phyloP scores from a whole-genome alignment of 139 green algal species.

The Closterium sp. region DNA sequence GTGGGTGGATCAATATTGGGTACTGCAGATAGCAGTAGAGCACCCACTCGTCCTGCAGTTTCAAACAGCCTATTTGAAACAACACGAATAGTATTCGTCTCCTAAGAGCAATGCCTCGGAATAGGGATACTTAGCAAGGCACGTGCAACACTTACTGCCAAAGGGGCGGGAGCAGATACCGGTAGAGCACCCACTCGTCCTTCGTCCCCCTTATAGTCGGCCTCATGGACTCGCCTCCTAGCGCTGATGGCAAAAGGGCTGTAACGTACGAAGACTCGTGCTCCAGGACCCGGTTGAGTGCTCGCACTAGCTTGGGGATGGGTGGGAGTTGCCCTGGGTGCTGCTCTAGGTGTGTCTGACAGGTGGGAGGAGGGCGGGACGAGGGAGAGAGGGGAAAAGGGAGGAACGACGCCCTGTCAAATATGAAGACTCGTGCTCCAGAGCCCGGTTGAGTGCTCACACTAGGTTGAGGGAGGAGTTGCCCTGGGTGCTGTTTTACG shows the following conservation, averaged over 20 bases:
- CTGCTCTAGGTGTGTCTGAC: neutral
- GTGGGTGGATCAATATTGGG: too few relatives aligned
- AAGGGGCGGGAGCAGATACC: neutral
- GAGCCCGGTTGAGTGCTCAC: neutral
- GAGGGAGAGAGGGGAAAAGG: too few relatives aligned
- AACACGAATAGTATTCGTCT: too few relatives aligned
- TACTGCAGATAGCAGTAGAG: too few relatives aligned
- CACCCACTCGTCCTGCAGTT: too few relatives aligned
- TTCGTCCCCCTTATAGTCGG: neutral
- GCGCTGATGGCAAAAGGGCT: neutral
- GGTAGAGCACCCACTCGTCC: neutral
- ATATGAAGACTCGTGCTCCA: too few relatives aligned
- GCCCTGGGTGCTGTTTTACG: neutral
- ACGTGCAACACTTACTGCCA: neutral
- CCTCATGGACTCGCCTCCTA: neutral
- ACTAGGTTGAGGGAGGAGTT: neutral
- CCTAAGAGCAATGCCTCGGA: too few relatives aligned
- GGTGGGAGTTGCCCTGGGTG: neutral
- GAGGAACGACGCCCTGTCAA: too few relatives aligned
- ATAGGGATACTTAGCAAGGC: too few relatives aligned
- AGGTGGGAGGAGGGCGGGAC: neutral
- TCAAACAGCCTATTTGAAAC: too few relatives aligned
- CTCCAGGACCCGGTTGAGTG: neutral
- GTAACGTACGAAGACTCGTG: neutral
- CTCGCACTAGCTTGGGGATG: neutral